Base-by-base conservation (phyloP, 495 filamentous ascomycete species). In the Podospora sp. region DNA sequence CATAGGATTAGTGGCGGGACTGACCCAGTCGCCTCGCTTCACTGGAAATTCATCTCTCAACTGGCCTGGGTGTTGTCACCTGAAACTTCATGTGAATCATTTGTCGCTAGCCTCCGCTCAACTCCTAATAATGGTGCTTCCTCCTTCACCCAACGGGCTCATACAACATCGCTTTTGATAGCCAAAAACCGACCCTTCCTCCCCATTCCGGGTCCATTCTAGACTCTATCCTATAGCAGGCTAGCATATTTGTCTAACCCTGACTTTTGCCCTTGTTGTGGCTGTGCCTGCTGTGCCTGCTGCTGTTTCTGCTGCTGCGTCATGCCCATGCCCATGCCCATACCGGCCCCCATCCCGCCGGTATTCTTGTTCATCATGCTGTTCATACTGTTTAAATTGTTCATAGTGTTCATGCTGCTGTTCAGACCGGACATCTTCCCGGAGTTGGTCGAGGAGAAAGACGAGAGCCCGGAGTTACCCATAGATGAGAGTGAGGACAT, bases 171-270 rank as follows among this genome's bases (percentile, higher is more conserved):
- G 29, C 29, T 33, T 33, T 33, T 33, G 3, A 8, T 33, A 33
- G 29, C 29, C 29, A 33, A 33, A 33, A 33, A 33, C 8, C 29
- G 8, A 8, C 8, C 8, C 29, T 33, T 8, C 29, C 29, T 33
- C 29, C n/a, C n/a, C 29, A 8, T 33, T 33, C 29, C 29, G 29
- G 8, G 4, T 8, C 29, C 29, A 33, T 8, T 14, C 16, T 49
- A 60, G 4, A 46, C 27, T 77, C 74, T n/a, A n/a, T n/a, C n/a
- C n/a, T n/a, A 96, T 65, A 96, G 73, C 70, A 96, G 79, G 76
- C 92, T 95, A 71, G 92, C 89, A 71, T 92, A 96, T 71, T 89
- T 90, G 76, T 92, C 91, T 73, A 96, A 78, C 8, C 90, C 91
- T 26, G 76, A 79, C 71, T 84, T 87, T 67, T 86, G 80, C 52